Evolutionary conservation across 2,329 filamentous ascomycete species (phyloP).

Genomic region (Helotiales sp.): DNA sequence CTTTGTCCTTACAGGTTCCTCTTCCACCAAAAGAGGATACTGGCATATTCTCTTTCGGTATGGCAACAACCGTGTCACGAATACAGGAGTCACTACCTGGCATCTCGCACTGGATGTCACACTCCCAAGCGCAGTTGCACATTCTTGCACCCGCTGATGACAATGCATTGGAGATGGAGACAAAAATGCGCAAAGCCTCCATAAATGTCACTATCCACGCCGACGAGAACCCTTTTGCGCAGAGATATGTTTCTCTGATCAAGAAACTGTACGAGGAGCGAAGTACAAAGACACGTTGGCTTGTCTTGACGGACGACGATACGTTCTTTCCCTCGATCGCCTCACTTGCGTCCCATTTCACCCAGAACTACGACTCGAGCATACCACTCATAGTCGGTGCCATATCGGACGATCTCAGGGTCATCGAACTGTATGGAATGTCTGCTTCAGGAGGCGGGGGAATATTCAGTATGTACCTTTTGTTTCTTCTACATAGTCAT

Average conservation of each 20-base stretch:
- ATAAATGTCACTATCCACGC: slow-evolving; percentile 9
- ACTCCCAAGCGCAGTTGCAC: slow-evolving; percentile 2
- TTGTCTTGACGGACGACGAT: slow-evolving; percentile 8
- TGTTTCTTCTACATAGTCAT: neutral
- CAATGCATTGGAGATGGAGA: neutral
- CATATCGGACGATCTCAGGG: slow-evolving; percentile 1
- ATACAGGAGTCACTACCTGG: neutral
- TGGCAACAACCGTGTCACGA: slow-evolving; percentile 2
- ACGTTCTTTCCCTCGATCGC: slow-evolving; percentile 11
- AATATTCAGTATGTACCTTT: neutral
- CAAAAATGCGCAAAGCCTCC: neutral
- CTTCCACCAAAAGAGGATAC: neutral
- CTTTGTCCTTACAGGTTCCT: too few relatives aligned
- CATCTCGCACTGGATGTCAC: slow-evolving; percentile 8
- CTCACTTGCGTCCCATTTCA: slow-evolving; percentile 8
- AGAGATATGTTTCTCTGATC: slow-evolving; percentile 10
- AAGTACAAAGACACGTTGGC: slow-evolving; percentile 9
- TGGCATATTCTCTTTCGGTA: slow-evolving; percentile 11
- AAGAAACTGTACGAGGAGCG: slow-evolving; percentile 10
- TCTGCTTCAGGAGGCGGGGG: neutral
- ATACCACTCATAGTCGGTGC: neutral
- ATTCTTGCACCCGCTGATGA: slow-evolving; percentile 3
- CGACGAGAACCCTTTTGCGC: neutral
- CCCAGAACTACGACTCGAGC: neutral
- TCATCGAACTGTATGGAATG: slow-evolving; percentile 6